phyloP scores from a whole-genome alignment of 2,329 filamentous ascomycete species.

The Hirsutella thompsonii region DNA sequence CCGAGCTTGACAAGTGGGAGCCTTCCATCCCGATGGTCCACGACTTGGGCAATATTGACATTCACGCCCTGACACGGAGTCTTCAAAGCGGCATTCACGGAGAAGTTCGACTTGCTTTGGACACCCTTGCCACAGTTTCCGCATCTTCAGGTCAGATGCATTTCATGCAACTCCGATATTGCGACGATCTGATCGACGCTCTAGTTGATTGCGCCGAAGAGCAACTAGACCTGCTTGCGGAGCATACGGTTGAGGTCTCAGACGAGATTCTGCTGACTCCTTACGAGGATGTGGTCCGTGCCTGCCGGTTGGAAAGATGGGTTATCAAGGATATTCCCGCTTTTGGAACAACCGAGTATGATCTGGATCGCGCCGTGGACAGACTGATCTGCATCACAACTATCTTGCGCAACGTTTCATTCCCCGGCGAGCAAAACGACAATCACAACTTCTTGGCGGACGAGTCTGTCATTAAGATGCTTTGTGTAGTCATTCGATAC shows the following conservation, averaged over 20 bases:
- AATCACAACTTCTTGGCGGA: constrained; percentile 70
- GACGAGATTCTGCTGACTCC: constrained; percentile 72
- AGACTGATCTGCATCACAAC: constrained; percentile 82
- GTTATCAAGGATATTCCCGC: constrained; percentile 57
- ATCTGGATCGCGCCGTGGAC: constrained; percentile 77
- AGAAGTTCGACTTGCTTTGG: constrained; percentile 81
- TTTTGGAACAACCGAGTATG: constrained; percentile 66
- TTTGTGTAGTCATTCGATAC: constrained; percentile 73
- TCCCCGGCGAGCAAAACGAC: constrained; percentile 43
- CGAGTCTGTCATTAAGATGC: constrained; percentile 65
- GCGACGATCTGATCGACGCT: constrained; percentile 80
- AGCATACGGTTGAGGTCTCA: constrained; percentile 73
- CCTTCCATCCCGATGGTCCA: constrained; percentile 62
- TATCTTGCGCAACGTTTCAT: constrained; percentile 85
- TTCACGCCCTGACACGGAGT: constrained; percentile 78
- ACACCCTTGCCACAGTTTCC: constrained; percentile 60
- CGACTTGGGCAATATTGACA: constrained; percentile 80
- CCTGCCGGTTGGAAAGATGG: constrained; percentile 63
- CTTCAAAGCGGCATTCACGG: constrained; percentile 80
- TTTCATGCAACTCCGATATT: constrained; percentile 54
- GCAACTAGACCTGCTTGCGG: constrained; percentile 71
- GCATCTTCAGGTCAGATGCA: constrained; percentile 52
- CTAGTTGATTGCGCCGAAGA: constrained; percentile 85
- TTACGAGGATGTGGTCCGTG: constrained; percentile 78
- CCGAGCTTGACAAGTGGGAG: constrained; percentile 53